A percentile compares a stretch with the other conserved stretches of the same genome.
These are phyloP conservation scores for Mortierella sp. DNA, from an alignment of 371 early-diverging fungal species.

Conservation along the genomic window DNA sequence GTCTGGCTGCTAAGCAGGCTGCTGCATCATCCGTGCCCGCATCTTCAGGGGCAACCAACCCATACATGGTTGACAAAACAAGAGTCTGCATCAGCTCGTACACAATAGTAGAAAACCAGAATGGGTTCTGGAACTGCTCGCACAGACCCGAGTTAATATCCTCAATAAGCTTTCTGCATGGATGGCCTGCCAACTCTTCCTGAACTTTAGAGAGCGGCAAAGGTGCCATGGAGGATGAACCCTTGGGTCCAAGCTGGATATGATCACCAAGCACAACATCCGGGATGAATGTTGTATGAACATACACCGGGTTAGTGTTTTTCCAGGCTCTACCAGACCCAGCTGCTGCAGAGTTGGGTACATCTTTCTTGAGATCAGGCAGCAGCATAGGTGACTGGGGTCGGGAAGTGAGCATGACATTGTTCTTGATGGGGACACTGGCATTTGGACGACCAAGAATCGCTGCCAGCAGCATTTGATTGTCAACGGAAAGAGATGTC, in stretches of 20 bases:
- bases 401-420: slow-evolving; percentile 18
- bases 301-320: slow-evolving; percentile 30
- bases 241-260: slow-evolving; percentile 13
- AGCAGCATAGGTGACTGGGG: slow-evolving; percentile 27
- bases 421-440: slow-evolving; percentile 23
- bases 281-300: slow-evolving; percentile 31
- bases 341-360: slow-evolving; percentile 37
- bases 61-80: neutral
- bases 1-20: slow-evolving; percentile 1
- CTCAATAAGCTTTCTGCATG: slow-evolving; percentile 17
- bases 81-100: slow-evolving; percentile 41
- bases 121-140: slow-evolving; percentile 24
- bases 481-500: slow-evolving; percentile 23
- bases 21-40: too few relatives aligned
- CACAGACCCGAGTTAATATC: slow-evolving; percentile 18
- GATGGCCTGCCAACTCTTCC: slow-evolving; percentile 24
- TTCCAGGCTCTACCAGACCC: slow-evolving; percentile 25
- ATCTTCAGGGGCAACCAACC: neutral
- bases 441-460: slow-evolving; percentile 22
- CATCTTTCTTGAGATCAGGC: slow-evolving; percentile 38
- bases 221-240: neutral
- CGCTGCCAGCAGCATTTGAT: slow-evolving; percentile 25
- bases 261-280: slow-evolving; percentile 23
- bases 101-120: slow-evolving; percentile 21
- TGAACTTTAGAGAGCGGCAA: slow-evolving; percentile 24